phyloP scores from a whole-genome alignment of 108 stramenopile species.

The Pseudonitzschia multiseries region DNA sequence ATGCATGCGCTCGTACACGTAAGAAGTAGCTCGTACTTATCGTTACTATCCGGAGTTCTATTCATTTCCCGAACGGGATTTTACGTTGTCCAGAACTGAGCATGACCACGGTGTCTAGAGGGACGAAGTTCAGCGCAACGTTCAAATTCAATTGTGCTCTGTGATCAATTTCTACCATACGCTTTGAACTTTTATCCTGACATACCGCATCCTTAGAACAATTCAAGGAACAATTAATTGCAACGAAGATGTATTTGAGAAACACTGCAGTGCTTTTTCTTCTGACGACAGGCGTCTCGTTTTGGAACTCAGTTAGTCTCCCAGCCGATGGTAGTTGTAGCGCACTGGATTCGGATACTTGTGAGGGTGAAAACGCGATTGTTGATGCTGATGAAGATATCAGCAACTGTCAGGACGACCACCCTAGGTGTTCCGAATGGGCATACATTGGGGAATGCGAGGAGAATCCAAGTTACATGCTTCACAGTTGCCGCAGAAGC shows the following conservation, averaged over 20 bases:
- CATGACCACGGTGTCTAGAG: no score
- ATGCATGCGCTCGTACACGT: no score
- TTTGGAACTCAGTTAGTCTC: neutral
- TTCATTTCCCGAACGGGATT: no score
- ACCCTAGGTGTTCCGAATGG: conserved; percentile 23
- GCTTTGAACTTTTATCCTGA: no score
- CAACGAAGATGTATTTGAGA: neutral
- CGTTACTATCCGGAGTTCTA: no score
- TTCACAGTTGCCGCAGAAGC: neutral
- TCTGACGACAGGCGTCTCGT: neutral
- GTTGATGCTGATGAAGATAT: conserved; percentile 20
- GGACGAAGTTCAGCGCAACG: no score
- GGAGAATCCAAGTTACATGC: conserved; percentile 33
- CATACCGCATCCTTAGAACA: no score
- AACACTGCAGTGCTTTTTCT: neutral
- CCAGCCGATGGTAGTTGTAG: conserved; percentile 17
- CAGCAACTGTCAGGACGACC: conserved; percentile 13
- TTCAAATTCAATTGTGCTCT: no score
- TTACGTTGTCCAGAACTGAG: no score
- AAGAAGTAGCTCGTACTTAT: no score
- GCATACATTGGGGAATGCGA: conserved; percentile 29
- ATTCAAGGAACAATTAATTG: no score
- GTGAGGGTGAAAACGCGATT: conserved; percentile 21
- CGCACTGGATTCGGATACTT: conserved; percentile 6
- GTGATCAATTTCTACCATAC: no score